These are phyloP conservation scores for Colletotrichum higginsianum DNA, from an alignment of 2,329 filamentous ascomycete species.

Conservation along the genomic window DNA sequence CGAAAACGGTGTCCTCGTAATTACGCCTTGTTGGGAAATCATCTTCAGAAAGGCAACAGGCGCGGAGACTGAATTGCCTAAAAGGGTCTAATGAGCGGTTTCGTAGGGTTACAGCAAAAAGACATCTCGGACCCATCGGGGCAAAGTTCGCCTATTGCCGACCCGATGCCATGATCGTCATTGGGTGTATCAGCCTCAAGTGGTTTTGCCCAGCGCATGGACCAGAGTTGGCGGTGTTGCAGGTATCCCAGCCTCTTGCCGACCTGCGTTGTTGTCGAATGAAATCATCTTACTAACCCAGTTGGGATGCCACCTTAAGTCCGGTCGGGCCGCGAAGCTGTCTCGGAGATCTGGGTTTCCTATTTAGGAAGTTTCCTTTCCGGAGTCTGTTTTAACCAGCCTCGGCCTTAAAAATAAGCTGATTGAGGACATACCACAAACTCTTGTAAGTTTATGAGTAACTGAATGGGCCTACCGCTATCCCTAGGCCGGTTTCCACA, in stretches of 20 bases:
- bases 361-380: neutral
- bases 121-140: neutral
- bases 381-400: neutral
- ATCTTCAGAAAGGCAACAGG: neutral
- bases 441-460: too few relatives aligned
- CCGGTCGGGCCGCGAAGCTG: neutral
- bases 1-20: neutral
- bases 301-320: neutral
- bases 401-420: too few relatives aligned
- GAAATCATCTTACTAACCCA: neutral
- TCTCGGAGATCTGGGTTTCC: neutral
- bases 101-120: neutral
- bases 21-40: neutral
- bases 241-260: too few relatives aligned
- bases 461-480: too few relatives aligned
- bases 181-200: too few relatives aligned
- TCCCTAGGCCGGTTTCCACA: too few relatives aligned
- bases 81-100: neutral
- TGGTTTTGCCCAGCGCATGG: neutral
- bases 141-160: neutral
- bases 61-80: neutral
- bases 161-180: too few relatives aligned
- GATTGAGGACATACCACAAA: neutral
- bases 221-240: too few relatives aligned
- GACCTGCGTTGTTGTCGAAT: too few relatives aligned